Percentiles rank a stretch among this genome's conserved stretches.
phyloP scores from a whole-genome alignment of 2,329 filamentous ascomycete genomes.

The Cladosporium phlei region DNA sequence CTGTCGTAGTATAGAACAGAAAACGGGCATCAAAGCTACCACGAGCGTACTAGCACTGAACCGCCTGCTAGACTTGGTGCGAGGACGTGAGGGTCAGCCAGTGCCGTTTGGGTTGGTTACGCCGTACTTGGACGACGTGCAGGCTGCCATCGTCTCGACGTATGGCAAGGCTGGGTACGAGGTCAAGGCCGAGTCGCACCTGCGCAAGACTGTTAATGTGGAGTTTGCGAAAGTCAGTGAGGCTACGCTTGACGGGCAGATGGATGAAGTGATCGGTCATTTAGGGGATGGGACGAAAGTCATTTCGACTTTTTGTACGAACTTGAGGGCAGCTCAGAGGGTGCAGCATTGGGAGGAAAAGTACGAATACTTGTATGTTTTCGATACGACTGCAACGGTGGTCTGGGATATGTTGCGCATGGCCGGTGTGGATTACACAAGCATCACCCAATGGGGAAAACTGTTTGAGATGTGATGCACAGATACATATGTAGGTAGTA shows the following conservation, averaged over 20 bases:
- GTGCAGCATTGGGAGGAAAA: conserved; percentile 36
- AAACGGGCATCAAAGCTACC: conserved; percentile 37
- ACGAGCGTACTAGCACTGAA: conserved; percentile 42
- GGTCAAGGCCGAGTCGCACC: conserved; percentile 32
- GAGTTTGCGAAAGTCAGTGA: conserved; percentile 36
- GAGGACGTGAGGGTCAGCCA: conserved; percentile 16
- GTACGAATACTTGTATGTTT: conserved; percentile 33
- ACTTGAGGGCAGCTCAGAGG: conserved; percentile 38
- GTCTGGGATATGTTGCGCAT: conserved; percentile 39
- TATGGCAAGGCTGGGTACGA: conserved; percentile 33
- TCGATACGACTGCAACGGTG: conserved; percentile 42
- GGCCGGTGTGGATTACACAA: conserved; percentile 28
- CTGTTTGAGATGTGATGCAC: conserved; percentile 28
- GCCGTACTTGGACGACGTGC: conserved; percentile 40
- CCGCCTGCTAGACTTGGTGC: conserved; percentile 27
- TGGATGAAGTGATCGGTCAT: conserved; percentile 26
- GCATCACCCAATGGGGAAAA: conserved; percentile 34
- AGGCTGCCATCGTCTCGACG: conserved; percentile 34
- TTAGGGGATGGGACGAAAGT: conserved; percentile 29
- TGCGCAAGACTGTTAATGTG: conserved; percentile 36
- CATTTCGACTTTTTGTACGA: conserved; percentile 43
- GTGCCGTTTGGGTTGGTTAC: conserved; percentile 37
- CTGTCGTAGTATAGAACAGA: conserved; percentile 35
- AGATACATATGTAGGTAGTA: too few relatives aligned
- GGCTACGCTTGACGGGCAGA: conserved; percentile 26